Evolutionary conservation across 1,284 basidiomycete genomes (phyloP).

Genomic region (Chalciporus sp.): DNA sequence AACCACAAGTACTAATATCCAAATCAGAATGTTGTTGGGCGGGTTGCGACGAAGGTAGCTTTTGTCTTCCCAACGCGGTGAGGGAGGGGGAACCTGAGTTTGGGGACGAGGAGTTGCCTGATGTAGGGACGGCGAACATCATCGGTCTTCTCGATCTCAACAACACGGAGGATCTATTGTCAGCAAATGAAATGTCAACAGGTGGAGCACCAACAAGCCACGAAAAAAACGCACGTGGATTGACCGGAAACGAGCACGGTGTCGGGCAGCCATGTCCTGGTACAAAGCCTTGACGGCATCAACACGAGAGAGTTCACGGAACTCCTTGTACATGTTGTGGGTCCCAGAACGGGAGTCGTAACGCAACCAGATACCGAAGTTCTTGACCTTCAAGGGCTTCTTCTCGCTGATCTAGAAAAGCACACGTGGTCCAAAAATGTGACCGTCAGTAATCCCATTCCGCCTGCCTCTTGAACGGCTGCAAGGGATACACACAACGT

Average conservation of each 20-base stretch:
- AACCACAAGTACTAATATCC: neutral
- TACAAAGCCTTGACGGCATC: constrained; percentile 97
- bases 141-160: constrained; percentile 89
- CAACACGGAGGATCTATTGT: constrained; percentile 84
- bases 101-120: constrained; percentile 90
- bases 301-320: constrained; percentile 93
- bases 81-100: constrained; percentile 97
- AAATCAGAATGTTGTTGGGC: constrained; percentile 68
- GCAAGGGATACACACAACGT: constrained; percentile 89
- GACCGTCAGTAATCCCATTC: constrained; percentile 65
- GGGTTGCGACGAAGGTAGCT: constrained; percentile 73
- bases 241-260: constrained; percentile 98
- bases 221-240: constrained; percentile 73
- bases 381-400: constrained; percentile 98
- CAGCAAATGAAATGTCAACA: constrained; percentile 3
- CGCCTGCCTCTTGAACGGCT: constrained; percentile 86
- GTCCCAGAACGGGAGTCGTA: constrained; percentile 98
- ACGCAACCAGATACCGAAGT: constrained; percentile 99
- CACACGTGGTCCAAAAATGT: constrained; percentile 22
- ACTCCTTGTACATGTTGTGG: constrained; percentile 99
- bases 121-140: constrained; percentile 97
- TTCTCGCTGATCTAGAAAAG: constrained; percentile 87
- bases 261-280: constrained; percentile 99
- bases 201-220: neutral
- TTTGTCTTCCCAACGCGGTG: constrained; percentile 81